Evolutionary conservation across 768 basidiomycete genomes (phyloP).

Genomic region (Tricholomella constricta): DNA sequence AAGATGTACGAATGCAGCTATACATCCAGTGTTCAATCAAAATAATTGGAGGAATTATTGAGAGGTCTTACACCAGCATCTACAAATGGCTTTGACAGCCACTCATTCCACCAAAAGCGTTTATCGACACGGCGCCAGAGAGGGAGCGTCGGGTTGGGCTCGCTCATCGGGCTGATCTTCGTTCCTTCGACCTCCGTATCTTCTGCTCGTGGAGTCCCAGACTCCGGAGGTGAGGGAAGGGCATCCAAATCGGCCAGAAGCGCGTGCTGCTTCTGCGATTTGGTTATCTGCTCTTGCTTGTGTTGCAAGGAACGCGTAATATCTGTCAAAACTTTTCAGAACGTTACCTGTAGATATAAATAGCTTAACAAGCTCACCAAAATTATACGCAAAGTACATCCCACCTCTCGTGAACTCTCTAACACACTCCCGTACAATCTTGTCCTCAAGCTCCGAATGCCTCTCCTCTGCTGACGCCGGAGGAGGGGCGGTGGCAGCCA

Average conservation of each 20-base stretch:
- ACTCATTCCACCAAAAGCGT: constrained; percentile 97
- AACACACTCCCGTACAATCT: constrained; percentile 79
- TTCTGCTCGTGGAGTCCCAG: constrained; percentile 10
- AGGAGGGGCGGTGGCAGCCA: constrained; percentile 61
- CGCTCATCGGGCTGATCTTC: constrained; percentile 55
- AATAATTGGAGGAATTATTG: neutral
- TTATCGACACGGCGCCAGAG: constrained; percentile 90
- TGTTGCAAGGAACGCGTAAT: constrained; percentile 82
- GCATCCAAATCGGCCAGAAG: constrained; percentile 66
- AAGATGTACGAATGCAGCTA: constrained; percentile 84
- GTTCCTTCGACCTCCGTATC: constrained; percentile 22
- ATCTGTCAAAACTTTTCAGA: constrained; percentile 43
- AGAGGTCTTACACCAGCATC: constrained; percentile 73
- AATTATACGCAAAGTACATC: constrained; percentile 89
- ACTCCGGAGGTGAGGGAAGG: constrained; percentile 32
- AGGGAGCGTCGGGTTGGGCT: constrained; percentile 78
- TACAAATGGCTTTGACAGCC: constrained; percentile 79
- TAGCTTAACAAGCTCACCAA: constrained; percentile 64
- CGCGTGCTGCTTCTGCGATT: constrained; percentile 56
- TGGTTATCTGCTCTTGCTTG: constrained; percentile 67
- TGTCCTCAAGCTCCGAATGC: constrained; percentile 76
- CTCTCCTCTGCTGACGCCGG: constrained; percentile 66
- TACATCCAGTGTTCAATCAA: neutral
- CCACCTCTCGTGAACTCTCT: constrained; percentile 78
- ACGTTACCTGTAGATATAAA: neutral